phyloP scores from a whole-genome alignment of 345 rosid species.

The Brassica rapa region DNA sequence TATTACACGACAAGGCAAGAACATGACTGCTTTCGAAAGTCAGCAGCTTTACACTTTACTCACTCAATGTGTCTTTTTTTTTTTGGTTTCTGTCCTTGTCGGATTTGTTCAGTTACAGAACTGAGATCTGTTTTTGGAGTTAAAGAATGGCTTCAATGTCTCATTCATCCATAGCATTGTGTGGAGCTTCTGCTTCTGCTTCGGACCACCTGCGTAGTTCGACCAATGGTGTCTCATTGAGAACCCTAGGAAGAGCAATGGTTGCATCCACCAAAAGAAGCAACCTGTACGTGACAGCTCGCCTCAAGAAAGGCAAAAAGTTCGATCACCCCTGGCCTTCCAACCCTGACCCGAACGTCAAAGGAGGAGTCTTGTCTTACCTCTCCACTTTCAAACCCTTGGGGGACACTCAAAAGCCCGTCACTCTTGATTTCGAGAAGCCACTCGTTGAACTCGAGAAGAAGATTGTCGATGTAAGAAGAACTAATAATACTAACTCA shows the following conservation, averaged over 20 bases:
- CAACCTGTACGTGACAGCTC: slow-evolving; percentile 48
- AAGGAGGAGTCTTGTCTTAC: slow-evolving; percentile 81
- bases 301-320: slow-evolving; percentile 81
- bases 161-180: slow-evolving; percentile 53
- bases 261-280: slow-evolving; percentile 38
- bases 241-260: slow-evolving; percentile 51
- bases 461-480: slow-evolving; percentile 82
- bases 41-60: slow-evolving; percentile 5
- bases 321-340: slow-evolving; percentile 91
- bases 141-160: slow-evolving; percentile 57
- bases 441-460: slow-evolving; percentile 78
- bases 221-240: slow-evolving; percentile 58
- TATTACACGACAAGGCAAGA: too few relatives aligned
- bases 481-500: not conserved
- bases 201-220: slow-evolving; percentile 86
- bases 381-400: slow-evolving; percentile 83
- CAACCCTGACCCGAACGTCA: slow-evolving; percentile 87
- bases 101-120: slow-evolving; percentile 15
- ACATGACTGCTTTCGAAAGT: not conserved
- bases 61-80: slow-evolving; percentile 7
- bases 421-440: slow-evolving; percentile 83
- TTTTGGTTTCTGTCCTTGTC: slow-evolving; percentile 6
- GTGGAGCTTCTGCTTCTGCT: slow-evolving; percentile 60
- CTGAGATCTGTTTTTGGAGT: slow-evolving; percentile 18
- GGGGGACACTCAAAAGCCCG: slow-evolving; percentile 72